Base-by-base conservation (phyloP, 352 stramenopile species). In the Phytophthora gonapodyides region DNA sequence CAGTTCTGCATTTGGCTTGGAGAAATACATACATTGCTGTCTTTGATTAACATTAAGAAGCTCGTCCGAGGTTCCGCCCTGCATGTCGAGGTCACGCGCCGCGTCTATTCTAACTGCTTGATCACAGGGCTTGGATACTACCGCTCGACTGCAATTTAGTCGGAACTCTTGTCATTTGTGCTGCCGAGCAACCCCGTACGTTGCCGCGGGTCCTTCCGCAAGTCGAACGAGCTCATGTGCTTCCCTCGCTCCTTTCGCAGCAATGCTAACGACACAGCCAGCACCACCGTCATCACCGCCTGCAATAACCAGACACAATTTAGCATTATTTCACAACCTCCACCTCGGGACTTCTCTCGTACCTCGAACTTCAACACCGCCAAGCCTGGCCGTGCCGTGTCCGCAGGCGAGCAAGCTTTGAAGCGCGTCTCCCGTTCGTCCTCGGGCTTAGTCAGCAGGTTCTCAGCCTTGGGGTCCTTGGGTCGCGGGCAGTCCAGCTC, bases 311-410 rank as follows among this genome's bases (percentile, higher is more conserved):
- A 55, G 43, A 40, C 12, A 33, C 38, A 36, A 43, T 2, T 46
- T 5, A 53, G 12, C 1, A n/a, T 33, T 30, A 30, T 30, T 30
- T 30, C 24, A 48, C 11, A 27, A 30, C 13, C 37, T 55, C 34
- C 30, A 47, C 49, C 37, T 13, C 27, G 36, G n/a, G 35, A 12
- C 27, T 24, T 65, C 1, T 48, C 15, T 42, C 55, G 0, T 73
- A 94, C 84, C 85, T 94, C 81, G 38, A 94, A 94, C 19, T 84
- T 75, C 19, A 90, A n/a, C 16, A 94, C 80, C 7, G 51, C 65
- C 1, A 78, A 30, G 33, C 80, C 61, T 46, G 73, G 78, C 7
- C 74, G 63, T 11, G 69, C 55, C 17, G 72, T 69, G 31, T 80
- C 70, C n/a, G 57, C 58, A 12, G 72, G 72, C 11, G 70, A 71